Evolutionary conservation across 2,329 filamentous ascomycete species (phyloP), one percentile per base, ranked within the genome.

Genomic region (Conoideocrella luteorostrata): DNA sequence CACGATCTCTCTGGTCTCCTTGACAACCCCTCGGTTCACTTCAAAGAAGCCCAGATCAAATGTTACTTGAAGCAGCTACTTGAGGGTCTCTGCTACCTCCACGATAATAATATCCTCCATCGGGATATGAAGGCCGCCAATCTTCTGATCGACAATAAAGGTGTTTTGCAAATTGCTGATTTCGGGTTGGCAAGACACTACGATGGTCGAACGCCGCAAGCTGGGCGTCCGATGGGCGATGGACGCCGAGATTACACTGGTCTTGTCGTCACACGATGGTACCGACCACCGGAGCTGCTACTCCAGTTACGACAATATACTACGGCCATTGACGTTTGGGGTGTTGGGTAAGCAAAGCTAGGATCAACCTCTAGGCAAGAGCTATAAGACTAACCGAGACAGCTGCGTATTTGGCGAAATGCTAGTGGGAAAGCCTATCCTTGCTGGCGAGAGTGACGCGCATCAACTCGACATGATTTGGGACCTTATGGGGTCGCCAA

Each of bases 51-150:
- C 4, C 90, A 97, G 62, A 95, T 97, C 65, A 98, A 98, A 65
- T 98, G 93, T 69, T 98, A 98, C 66, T 83, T 98, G 78, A 71
- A 93, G 47, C 93, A 98, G 63, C 75, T 98, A 23, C 78, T 98
- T 40, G 84, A 95, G 58, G 93, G 93, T 3, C 73, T 96, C 29
- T 78, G 80, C 50, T 98, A 97, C 65, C 74, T 98, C 34, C 93
- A 98, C 69, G 86, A 89, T 50, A 88, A 77, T 59, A 78, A 85
- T 56, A 97, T 98, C 51, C 71, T 98, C 20, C 93, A 98, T 62
- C 84, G 93, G 60, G 93, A 98, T 59, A 97, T 98, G 90, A 98
- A 98, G 70, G 93, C 93, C 2, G 93, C 93, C 58, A 98, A 98
- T 61, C 75, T 98, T 24, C 78, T 98, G 47, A 98, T 98, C 66